Conservation (phyloP, 2,329 filamentous ascomycete genomes). For the Dactylellina leptospora region DNA sequence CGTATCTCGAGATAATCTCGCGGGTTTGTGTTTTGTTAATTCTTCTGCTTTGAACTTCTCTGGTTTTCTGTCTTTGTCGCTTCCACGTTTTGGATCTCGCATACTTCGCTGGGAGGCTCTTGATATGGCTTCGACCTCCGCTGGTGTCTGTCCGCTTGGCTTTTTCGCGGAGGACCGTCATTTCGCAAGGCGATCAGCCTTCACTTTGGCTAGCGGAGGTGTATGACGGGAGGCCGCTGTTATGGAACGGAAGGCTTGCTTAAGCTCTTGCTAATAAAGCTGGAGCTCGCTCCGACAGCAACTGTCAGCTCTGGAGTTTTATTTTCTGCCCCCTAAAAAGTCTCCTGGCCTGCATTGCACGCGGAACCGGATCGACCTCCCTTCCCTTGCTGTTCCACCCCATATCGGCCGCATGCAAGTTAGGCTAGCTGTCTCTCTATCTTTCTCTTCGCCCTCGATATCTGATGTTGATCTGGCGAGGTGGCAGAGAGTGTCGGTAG, state of each 20-base stretch:
- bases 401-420: background rate
- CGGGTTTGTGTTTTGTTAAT: background rate
- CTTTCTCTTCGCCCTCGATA: background rate
- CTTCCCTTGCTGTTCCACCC: constrained; percentile 9
- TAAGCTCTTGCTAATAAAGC: too few species aligned
- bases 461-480: background rate
- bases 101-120: too few species aligned
- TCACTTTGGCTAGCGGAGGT: constrained; percentile 10
- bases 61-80: too few species aligned
- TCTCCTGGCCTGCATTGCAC: constrained; percentile 14
- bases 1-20: constrained; percentile 37
- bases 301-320: constrained; percentile 3
- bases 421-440: constrained; percentile 16
- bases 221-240: background rate
- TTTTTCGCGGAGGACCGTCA: background rate
- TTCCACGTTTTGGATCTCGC: too few species aligned
- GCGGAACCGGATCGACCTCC: constrained; percentile 13
- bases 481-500: too few species aligned
- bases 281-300: constrained; percentile 26
- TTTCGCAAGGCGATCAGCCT: constrained; percentile 21
- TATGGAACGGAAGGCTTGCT: too few species aligned
- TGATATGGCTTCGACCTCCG: too few species aligned
- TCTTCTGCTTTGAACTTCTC: constrained; percentile 13
- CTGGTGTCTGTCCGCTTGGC: too few species aligned
- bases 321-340: background rate